Evolutionary conservation across 1,139 yeast species (phyloP), one percentile per base, ranked within the genome.

Genomic region (Scheffersomyces illinoinensis): DNA sequence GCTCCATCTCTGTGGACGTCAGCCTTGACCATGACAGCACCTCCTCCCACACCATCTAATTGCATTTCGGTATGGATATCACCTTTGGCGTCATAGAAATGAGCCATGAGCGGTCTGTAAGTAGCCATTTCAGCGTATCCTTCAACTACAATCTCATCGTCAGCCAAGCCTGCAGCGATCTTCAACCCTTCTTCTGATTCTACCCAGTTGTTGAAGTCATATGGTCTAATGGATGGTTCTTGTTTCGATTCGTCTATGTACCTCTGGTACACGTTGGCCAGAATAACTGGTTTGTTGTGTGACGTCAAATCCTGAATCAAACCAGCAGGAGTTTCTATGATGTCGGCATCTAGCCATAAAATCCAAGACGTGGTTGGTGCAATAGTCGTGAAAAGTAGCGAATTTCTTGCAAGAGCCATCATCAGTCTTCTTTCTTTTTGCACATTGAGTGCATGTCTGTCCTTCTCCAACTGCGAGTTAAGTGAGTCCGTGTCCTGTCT

Each of bases 1-100:
- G 98, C 98, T 56, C 99, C 99, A 73, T 95, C 99, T 72, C 99
- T 85, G 76, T 95, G 99, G 59, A 95, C 99, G 66, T 93, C 98
- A 10, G 98, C 97, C 73, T 93, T 92, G 47, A 95, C 99, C 76
- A 95, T 74, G 48, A 96, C 88, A 52, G 98, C 97, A 43, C 98
- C 97, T 61, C 95, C 98, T 58, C 99, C 99, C 60, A 95, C 98
- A 72, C 99, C 99, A 73, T 95, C 99, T 61, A 95, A 81, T 49
- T 86, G 85, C 90, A 93, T 89, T 70, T 86, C 90, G 4, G 87
- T 83, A 61, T 81, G 78, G 17, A 69, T 64, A 61, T 88, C 88
- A 23, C 89, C 95, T 7, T 79, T 77, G 6, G 87, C 76, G 68
- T 89, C 90, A 74, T 90, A 91, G 71, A 87, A 86, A 70, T 89